Conservation (phyloP, 2,329 filamentous ascomycete species). For the Botrytis squamosa region DNA sequence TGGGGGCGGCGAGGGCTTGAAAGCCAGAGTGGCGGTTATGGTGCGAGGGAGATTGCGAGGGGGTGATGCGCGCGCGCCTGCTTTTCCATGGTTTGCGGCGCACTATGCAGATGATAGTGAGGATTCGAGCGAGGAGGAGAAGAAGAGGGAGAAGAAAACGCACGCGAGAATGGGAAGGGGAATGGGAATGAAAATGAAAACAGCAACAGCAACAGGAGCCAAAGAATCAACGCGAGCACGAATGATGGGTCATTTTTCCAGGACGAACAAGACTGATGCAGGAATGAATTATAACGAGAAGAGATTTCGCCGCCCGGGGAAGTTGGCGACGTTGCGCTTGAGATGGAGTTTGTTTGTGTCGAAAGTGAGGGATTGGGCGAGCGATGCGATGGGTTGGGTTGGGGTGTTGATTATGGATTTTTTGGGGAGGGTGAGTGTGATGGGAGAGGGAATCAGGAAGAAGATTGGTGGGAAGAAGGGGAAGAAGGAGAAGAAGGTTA, state of each 20-base stretch:
- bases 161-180: not conserved
- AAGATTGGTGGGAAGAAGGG: not conserved
- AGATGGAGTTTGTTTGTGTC: not conserved
- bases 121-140: not conserved
- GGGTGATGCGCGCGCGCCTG: not conserved
- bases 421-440: not conserved
- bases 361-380: not conserved
- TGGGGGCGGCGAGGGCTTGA: not conserved
- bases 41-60: not conserved
- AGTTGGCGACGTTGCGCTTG: not conserved
- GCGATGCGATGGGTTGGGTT: not conserved
- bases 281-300: not conserved
- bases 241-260: not conserved
- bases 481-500: conserved; percentile 10
- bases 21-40: not conserved
- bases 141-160: not conserved
- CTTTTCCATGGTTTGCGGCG: not conserved
- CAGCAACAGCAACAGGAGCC: not conserved
- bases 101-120: not conserved
- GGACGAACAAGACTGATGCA: not conserved
- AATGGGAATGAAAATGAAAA: not conserved
- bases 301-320: not conserved
- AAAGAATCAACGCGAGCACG: not conserved
- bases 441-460: not conserved
- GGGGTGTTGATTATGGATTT: not conserved